Base-by-base conservation (phyloP, 2,329 filamentous ascomycete species). In the Shiraia sp. region DNA sequence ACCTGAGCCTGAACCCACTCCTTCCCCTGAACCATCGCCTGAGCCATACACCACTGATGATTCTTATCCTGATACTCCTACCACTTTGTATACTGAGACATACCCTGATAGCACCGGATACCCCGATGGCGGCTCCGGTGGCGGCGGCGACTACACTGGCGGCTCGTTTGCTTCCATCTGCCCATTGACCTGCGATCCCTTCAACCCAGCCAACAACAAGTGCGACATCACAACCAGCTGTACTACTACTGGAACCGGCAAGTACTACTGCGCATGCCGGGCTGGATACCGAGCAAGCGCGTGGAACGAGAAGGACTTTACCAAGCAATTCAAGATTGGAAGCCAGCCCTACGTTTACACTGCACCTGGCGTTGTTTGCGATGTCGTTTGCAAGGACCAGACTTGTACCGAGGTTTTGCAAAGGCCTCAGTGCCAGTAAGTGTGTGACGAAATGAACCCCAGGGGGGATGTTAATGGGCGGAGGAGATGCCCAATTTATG, bases 191-290 rank as follows among this genome's bases (percentile, higher is more conserved):
- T 65, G 62, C 53, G 47, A 61, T 32, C 54, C 59, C 0, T 57
- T 55, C 45, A 45, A 59, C 36, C 55, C 59, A 7, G 33, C 42
- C 0, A 31, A 45, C 27, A 63, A 62, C 45, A 53, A 53, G 42
- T 65, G 60, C 47, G 59, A 61, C 36, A 43, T 45, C 29, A 53
- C 55, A 2, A 56, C 58, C 0, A 45, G 52, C 23, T 63, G 61
- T 40, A 38, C 48, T 0, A 60, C 57, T 0, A 53, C 53, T 9
- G 55, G 57, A 4, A 57, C 53, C 4, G 50, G 42, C 38, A 55
- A 55, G 23, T 55, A 59, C 47, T 60, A 61, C 45, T 64, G 62
- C 30, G 57, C 57, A 3, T 66, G 61, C 50, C 38, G 58, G 14
- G 59, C 59, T 15, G 62, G 61, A 1, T 64, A 40, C 42, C 47